Evolutionary conservation across 2,329 filamentous ascomycete species (phyloP).

Genomic region (Aspergillus fumigatus): DNA sequence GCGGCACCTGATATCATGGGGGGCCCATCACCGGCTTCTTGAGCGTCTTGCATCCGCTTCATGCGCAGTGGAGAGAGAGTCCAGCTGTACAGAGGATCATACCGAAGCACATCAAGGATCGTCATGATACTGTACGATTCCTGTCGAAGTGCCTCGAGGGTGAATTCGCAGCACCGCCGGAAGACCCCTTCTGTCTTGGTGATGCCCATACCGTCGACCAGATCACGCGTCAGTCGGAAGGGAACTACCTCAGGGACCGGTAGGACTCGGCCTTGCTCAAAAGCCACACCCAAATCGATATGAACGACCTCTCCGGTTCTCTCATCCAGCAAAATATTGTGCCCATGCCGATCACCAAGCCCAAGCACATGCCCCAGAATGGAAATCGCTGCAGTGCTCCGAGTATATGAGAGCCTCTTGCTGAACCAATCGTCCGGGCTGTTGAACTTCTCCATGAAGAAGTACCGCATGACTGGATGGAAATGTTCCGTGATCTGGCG

Average conservation of each 20-base stretch:
- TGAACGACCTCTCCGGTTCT: conserved; percentile 91
- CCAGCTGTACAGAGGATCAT: conserved; percentile 96
- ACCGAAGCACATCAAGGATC: conserved; percentile 93
- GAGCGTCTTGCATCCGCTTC: conserved; percentile 60
- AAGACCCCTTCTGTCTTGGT: conserved; percentile 95
- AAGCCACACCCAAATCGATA: conserved; percentile 94
- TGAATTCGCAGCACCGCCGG: conserved; percentile 96
- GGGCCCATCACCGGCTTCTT: conserved; percentile 40
- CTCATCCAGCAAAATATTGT: conserved; percentile 92
- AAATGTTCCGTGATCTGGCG: conserved; percentile 75
- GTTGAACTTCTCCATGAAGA: conserved; percentile 91
- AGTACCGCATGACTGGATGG: conserved; percentile 90
- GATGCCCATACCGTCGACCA: conserved; percentile 95
- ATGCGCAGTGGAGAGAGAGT: conserved; percentile 70
- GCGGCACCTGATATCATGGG: conserved; percentile 27
- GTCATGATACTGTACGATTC: conserved; percentile 98
- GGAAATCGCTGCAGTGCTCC: conserved; percentile 89
- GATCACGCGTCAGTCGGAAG: conserved; percentile 87
- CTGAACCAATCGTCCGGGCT: conserved; percentile 96
- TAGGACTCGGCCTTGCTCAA: conserved; percentile 92
- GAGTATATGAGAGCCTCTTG: conserved; percentile 82
- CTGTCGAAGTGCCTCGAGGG: conserved; percentile 86
- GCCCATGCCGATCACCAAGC: conserved; percentile 87
- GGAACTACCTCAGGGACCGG: conserved; percentile 94
- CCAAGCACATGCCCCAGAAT: conserved; percentile 92